Percentiles rank a stretch among this genome's conserved stretches.
Evolutionary conservation across 345 rosid genomes (phyloP).

Genomic region (Syzygium jambos): DNA sequence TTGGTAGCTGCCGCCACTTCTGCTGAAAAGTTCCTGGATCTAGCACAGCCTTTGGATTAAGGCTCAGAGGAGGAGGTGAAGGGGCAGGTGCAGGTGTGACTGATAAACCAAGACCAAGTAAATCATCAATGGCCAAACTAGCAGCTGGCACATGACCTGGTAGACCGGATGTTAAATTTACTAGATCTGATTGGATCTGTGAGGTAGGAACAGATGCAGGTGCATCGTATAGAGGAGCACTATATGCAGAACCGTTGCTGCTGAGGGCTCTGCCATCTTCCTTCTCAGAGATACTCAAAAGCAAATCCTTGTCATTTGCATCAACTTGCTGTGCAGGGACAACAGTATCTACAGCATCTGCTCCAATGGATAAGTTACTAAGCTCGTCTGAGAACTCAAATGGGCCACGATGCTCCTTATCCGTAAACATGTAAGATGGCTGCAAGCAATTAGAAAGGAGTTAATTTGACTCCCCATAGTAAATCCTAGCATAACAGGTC

Average conservation of each 20-base stretch:
- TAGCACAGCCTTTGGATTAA: slow-evolving; percentile 65
- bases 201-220: slow-evolving; percentile 25
- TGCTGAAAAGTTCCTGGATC: slow-evolving; percentile 84
- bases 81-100: slow-evolving; percentile 38
- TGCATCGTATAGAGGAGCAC: slow-evolving; percentile 59
- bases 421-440: slow-evolving; percentile 98
- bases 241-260: slow-evolving; percentile 54
- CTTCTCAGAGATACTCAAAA: slow-evolving; percentile 67
- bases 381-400: slow-evolving; percentile 85
- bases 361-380: slow-evolving; percentile 54
- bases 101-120: slow-evolving; percentile 66
- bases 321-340: slow-evolving; percentile 63
- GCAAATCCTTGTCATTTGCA: slow-evolving; percentile 88
- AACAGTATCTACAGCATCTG: slow-evolving; percentile 46
- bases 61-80: slow-evolving; percentile 62
- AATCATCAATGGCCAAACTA: slow-evolving; percentile 74
- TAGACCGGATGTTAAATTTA: slow-evolving; percentile 28
- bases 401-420: slow-evolving; percentile 88
- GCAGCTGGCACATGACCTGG: slow-evolving; percentile 26
- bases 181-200: slow-evolving; percentile 41
- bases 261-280: slow-evolving; percentile 54
- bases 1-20: slow-evolving; percentile 85
- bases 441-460: slow-evolving; percentile 18
- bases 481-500: background rate
- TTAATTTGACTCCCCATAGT: background rate